These are phyloP conservation scores for Zygoascus flipseniorum DNA, from an alignment of 805 yeast genomes.

Conservation along the genomic window DNA sequence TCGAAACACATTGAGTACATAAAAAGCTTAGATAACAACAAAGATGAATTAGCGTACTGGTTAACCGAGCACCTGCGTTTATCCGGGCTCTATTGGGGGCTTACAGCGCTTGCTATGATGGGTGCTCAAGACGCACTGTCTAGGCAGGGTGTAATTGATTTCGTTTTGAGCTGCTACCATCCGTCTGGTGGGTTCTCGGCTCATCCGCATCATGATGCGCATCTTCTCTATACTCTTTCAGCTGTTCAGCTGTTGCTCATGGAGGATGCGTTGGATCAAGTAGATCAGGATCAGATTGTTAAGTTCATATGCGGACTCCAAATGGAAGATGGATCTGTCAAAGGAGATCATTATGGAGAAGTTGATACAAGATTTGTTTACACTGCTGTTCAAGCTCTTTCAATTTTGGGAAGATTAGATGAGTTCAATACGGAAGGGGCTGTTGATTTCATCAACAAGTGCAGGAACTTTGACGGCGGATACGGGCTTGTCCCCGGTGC, in stretches of 20 bases:
- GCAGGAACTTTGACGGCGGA: conserved; percentile 93
- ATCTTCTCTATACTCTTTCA: conserved; percentile 72
- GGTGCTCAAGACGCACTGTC: conserved; percentile 49
- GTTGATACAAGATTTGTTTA: conserved; percentile 88
- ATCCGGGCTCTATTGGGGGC: conserved; percentile 81
- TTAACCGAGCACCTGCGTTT: conserved; percentile 80
- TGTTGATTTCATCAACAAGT: conserved; percentile 50
- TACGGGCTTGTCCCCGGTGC: conserved; percentile 92
- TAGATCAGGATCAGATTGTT: conserved; percentile 30
- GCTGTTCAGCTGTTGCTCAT: conserved; percentile 74
- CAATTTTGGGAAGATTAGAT: conserved; percentile 57
- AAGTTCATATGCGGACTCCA: conserved; percentile 40
- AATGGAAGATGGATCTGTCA: conserved; percentile 59
- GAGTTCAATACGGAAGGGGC: conserved; percentile 40
- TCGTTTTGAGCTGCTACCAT: conserved; percentile 52
- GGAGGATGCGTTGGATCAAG: conserved; percentile 46
- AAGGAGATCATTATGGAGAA: conserved; percentile 89
- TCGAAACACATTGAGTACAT: conserved; percentile 56
- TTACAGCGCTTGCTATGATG: conserved; percentile 62
- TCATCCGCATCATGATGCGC: conserved; percentile 83
- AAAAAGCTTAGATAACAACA: conserved; percentile 42
- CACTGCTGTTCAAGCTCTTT: conserved; percentile 65
- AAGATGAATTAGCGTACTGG: conserved; percentile 71
- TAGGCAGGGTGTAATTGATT: conserved; percentile 54
- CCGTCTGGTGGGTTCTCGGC: conserved; percentile 70